Evolutionary conservation across 345 rosid genomes (phyloP), one percentile per base, ranked within the genome.

Genomic region (Salix brachista): DNA sequence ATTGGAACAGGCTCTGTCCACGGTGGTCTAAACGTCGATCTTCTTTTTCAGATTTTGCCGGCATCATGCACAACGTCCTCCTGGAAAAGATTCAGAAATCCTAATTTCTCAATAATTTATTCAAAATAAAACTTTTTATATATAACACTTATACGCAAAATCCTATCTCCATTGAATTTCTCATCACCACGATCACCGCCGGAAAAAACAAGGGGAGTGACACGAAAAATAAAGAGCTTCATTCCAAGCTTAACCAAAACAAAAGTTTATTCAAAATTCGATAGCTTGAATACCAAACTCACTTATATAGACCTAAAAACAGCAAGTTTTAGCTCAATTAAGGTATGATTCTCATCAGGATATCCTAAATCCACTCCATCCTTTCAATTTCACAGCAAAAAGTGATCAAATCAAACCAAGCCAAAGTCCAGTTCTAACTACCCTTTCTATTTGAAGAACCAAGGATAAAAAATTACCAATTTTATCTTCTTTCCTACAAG

Each of bases 1-100:
- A 75, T 25, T 84, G 87, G 66, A 77, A 75, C 70, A 82, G 68
- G 37, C 65, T 71, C 21, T 46, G 86, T 58, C 76, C 70, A 75
- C 81, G 78, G 41, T 64, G 86, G 30, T 79, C 86, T 70, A 79
- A 48, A 64, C 60, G 81, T 21, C 28, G 81, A 80, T 83, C 80
- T 72, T 36, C 80, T 66, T 65, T 76, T 42, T 75, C 85, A 41
- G 74, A 52, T 74, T 86, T 89, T 69, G 86, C 80, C 3, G 88
- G 90, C 92, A 89, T 89, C 70, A 61, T 84, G 75, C 69, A 72
- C 77, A 54, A 21, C 78, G 77, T 75, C 74, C 75, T 36, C 68
- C 82, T 72, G 36, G 52, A 44, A 69, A 58, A 65, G 19, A 52
- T 48, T 42, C 72, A 80, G 11, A 72, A 14, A 77, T 64, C 78